A percentile compares a stretch with the other conserved stretches of the same genome.
phyloP scores from a whole-genome alignment of 495 filamentous ascomycete species.

The Penicillium argentinense region DNA sequence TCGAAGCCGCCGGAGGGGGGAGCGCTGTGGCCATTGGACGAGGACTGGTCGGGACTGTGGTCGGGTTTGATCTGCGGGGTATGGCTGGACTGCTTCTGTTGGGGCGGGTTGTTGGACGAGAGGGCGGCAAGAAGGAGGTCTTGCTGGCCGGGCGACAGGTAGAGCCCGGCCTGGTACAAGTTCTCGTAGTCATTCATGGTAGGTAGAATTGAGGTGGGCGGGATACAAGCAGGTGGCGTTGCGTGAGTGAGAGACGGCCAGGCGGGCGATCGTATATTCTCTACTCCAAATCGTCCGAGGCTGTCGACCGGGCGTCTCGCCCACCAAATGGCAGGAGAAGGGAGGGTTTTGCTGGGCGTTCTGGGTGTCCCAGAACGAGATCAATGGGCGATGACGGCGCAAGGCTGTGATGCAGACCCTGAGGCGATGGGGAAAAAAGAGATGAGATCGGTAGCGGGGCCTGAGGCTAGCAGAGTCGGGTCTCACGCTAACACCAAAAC shows the following conservation, averaged over 20 bases:
- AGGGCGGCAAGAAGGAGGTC: constrained; percentile 85
- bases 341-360: background rate
- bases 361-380: constrained; percentile 2
- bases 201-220: background rate
- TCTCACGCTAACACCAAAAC: no score
- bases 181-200: constrained; percentile 40
- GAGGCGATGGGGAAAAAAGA: constrained; percentile 10
- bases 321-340: constrained; percentile 7
- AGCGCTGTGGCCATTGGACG: constrained; percentile 37
- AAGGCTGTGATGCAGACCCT: background rate
- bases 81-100: constrained; percentile 30
- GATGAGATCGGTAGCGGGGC: constrained; percentile 7
- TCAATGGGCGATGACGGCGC: background rate
- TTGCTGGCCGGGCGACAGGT: constrained; percentile 84
- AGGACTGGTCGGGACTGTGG: constrained; percentile 34
- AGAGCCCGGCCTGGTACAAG: constrained; percentile 49
- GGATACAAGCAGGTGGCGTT: background rate
- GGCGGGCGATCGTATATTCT: no score
- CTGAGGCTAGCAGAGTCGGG: no score
- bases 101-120: constrained; percentile 65
- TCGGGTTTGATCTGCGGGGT: constrained; percentile 27
- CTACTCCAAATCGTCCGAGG: no score
- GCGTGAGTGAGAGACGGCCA: no score
- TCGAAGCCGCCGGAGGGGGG: constrained; percentile 55
- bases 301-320: constrained; percentile 16